phyloP scores from a whole-genome alignment of 768 basidiomycete species.

The Mycena chlorophos region DNA sequence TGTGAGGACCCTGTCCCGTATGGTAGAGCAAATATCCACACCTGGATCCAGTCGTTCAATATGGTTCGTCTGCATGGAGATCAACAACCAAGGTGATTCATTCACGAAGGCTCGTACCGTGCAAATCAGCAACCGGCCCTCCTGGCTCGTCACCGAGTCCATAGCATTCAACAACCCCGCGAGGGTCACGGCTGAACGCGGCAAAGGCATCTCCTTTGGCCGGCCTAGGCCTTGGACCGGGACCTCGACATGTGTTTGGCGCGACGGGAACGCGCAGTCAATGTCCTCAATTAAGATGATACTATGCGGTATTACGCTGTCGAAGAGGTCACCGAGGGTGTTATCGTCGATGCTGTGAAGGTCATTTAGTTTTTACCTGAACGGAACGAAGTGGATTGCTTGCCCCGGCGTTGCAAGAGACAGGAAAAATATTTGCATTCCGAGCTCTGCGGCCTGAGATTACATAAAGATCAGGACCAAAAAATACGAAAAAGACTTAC shows the following conservation, averaged over 20 bases:
- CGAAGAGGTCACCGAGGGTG: conserved; percentile 8
- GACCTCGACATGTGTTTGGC: neutral
- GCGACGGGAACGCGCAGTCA: conserved; percentile 6
- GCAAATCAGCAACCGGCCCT: conserved; percentile 4
- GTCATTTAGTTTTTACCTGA: neutral
- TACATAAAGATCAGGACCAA: neutral
- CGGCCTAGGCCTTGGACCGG: neutral
- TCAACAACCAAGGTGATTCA: neutral
- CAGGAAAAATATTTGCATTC: conserved; percentile 14
- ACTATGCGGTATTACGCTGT: conserved; percentile 6
- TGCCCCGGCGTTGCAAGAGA: conserved; percentile 7
- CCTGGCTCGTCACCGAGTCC: conserved; percentile 12
- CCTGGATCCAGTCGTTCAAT: conserved; percentile 12
- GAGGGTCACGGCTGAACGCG: conserved; percentile 2
- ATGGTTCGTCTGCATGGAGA: conserved; percentile 8
- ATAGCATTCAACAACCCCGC: conserved; percentile 9
- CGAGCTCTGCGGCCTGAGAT: conserved; percentile 3
- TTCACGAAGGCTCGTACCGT: conserved; percentile 1
- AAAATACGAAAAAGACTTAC: neutral
- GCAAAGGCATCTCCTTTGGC: neutral
- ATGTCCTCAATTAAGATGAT: conserved; percentile 13
- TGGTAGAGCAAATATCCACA: neutral
- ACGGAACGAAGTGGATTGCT: neutral
- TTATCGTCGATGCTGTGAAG: neutral
- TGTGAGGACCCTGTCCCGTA: neutral